A percentile compares a stretch with the other conserved stretches of the same genome.
These are phyloP conservation scores for Fusarium sp. DNA, from an alignment of 2,329 filamentous ascomycete genomes.

Conservation along the genomic window DNA sequence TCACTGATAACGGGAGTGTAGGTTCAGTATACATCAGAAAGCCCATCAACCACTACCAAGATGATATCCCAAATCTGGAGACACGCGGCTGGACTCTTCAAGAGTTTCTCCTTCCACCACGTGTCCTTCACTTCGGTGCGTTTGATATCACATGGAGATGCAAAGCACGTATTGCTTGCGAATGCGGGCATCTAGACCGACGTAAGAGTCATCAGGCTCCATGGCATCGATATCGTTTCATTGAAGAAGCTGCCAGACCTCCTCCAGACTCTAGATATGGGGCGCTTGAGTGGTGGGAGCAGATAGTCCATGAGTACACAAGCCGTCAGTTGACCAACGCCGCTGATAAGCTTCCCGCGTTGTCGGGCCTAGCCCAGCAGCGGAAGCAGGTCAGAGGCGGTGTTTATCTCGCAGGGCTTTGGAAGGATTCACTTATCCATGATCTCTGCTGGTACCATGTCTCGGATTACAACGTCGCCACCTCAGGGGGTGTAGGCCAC, in stretches of 20 bases:
- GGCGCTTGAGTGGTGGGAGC: not conserved
- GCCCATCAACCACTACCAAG: not conserved
- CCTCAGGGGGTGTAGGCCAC: not conserved
- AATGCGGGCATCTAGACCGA: not conserved
- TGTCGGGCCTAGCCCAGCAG: not conserved
- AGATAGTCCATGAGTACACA: not conserved
- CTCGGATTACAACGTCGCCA: not conserved
- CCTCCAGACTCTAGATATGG: not conserved
- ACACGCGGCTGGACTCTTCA: not conserved
- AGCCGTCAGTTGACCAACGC: not conserved
- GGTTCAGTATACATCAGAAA: not conserved
- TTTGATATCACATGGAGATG: not conserved
- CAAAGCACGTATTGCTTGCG: not conserved
- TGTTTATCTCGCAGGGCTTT: not conserved
- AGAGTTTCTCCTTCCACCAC: not conserved
- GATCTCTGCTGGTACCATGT: not conserved
- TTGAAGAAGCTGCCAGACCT: not conserved
- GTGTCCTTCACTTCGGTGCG: not conserved
- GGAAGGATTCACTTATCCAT: not conserved
- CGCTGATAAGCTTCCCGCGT: not conserved
- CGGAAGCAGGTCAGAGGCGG: not conserved
- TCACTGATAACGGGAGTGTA: not conserved
- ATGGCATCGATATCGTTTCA: not conserved
- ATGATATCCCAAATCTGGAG: not conserved
- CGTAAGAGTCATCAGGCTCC: rapidly evolving